Conservation (phyloP, 2,329 filamentous ascomycete genomes). For the Juglanconis juglandina region DNA sequence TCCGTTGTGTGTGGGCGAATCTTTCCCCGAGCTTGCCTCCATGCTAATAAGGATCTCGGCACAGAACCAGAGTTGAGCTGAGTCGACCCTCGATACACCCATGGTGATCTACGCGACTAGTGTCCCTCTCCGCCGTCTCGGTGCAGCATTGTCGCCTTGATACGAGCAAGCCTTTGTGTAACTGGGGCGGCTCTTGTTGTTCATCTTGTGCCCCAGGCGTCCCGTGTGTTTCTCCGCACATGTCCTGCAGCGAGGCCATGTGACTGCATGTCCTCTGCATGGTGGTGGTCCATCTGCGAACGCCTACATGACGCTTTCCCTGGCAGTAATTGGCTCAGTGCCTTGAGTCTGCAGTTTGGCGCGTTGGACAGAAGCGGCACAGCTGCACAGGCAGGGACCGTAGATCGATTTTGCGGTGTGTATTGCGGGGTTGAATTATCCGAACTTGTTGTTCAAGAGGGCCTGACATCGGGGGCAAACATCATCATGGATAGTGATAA, state of each 20-base stretch:
- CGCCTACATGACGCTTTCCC: not conserved
- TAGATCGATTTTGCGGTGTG: not conserved
- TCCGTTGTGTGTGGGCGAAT: no score
- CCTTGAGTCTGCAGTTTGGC: not conserved
- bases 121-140: conserved; percentile 1
- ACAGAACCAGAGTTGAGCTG: not conserved
- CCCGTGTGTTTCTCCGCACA: conserved; percentile 4
- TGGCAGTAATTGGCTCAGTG: not conserved
- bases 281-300: not conserved
- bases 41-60: not conserved
- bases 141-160: conserved; percentile 5
- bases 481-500: not conserved
- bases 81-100: not conserved
- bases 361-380: not conserved
- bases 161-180: conserved; percentile 4
- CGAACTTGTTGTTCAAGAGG: not conserved
- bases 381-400: not conserved
- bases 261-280: not conserved
- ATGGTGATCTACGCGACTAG: not conserved
- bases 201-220: not conserved
- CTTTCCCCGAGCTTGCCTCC: no score
- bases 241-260: not conserved
- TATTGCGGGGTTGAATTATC: not conserved
- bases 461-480: not conserved
- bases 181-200: not conserved